phyloP scores from a whole-genome alignment of 306 rosid species.

The Macrotyloma uniflorum region DNA sequence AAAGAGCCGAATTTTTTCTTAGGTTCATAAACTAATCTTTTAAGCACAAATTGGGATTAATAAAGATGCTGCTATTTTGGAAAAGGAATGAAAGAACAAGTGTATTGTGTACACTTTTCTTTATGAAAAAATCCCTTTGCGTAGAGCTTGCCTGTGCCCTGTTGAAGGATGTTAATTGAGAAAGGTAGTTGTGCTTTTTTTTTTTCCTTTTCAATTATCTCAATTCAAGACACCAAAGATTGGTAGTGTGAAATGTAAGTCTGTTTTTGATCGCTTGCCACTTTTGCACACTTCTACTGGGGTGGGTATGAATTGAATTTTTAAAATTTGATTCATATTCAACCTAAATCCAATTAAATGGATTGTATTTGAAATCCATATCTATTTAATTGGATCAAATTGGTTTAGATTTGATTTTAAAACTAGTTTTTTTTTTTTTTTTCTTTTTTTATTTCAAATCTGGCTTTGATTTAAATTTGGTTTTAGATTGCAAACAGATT shows the following conservation, averaged over 20 bases:
- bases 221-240: not conserved
- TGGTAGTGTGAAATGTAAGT: not conserved
- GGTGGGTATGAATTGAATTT: no score
- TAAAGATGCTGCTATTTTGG: not conserved
- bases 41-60: no score
- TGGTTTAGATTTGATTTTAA: no score
- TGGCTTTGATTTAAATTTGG: no score
- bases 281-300: not conserved
- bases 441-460: no score
- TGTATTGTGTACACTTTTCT: not conserved
- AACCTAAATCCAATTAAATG: no score
- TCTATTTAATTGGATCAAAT: no score
- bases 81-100: not conserved
- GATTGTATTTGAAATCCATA: no score
- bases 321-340: no score
- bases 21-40: not conserved
- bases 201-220: not conserved
- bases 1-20: not conserved
- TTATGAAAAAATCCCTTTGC: not conserved
- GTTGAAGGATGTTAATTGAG: slow-evolving; percentile 4
- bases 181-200: not conserved
- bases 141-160: not conserved
- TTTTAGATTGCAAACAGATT: no score
- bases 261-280: slow-evolving; percentile 12
- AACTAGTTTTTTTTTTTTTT: no score